Evolutionary conservation across 805 yeast genomes (phyloP), one percentile per base, ranked within the genome.

Genomic region (Candida schatavii): DNA sequence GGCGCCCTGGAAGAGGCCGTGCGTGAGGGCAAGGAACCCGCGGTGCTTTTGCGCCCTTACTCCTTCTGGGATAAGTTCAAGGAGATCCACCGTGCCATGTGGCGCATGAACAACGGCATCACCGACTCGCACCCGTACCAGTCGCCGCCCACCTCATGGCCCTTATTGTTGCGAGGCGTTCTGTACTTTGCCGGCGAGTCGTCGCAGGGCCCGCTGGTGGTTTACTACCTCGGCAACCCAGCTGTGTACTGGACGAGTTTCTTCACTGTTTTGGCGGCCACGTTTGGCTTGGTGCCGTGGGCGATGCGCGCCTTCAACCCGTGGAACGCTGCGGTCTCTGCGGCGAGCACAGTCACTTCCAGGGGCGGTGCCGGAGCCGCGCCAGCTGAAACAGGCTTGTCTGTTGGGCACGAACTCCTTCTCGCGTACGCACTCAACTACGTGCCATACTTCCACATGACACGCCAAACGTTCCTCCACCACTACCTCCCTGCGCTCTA

Each of bases 211-310:
- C 27, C 27, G 27, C 55, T 58, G 35, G 65, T 63, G 41, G 65
- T 86, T 26, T 84, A 83, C 55, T 70, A 77, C 21, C 51, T 83
- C 13, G 95, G 95, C 4, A 88, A 86, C 59, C 62, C 76, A 17
- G 70, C 76, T 10, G 69, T 78, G 10, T 83, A 83, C 64, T 76
- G 75, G 60, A 44, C 72, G 3, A 71, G 76, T 3, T 51, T 69
- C 11, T 40, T 66, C 3, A 48, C 64, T 15, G 46, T 77, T 5
- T 40, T 62, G 7, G 51, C 72, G 15, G 47, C 59, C 6, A 21
- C 51, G 9, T 23, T 23, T 11, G 52, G 50, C 35, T 52, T 54
- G 20, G 41, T 38, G 1, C 22, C 61, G 26, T 51, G 59, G 37
- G 9, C 54, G 5, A 37, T 67, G 15, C 48, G 44, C 28, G 47